phyloP scores from a whole-genome alignment of 352 stramenopile species.

The Phytophthora citrophthora region DNA sequence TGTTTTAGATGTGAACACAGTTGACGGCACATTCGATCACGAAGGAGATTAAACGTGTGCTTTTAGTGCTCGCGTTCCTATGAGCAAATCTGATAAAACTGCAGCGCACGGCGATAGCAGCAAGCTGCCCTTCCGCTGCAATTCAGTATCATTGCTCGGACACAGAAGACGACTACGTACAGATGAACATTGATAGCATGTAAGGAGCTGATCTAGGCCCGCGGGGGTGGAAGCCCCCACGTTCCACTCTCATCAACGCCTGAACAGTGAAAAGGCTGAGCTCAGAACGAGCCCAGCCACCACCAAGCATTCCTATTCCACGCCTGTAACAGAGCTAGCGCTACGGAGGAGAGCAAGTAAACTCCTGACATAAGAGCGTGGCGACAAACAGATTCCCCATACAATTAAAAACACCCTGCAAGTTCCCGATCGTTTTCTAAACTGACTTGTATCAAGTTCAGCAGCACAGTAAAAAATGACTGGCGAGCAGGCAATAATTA shows the following conservation, averaged over 20 bases:
- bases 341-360: constrained; percentile 74
- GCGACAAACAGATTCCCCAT: constrained; percentile 17
- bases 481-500: constrained; percentile 8
- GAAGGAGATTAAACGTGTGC: constrained; percentile 78
- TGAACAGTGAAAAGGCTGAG: constrained; percentile 56
- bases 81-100: constrained; percentile 87
- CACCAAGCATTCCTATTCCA: constrained; percentile 83
- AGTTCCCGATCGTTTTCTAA: constrained; percentile 16
- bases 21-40: constrained; percentile 89
- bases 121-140: constrained; percentile 51
- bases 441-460: constrained; percentile 13
- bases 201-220: constrained; percentile 85
- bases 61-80: constrained; percentile 87
- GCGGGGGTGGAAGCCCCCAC: constrained; percentile 31
- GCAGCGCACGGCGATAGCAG: constrained; percentile 50
- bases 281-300: constrained; percentile 73
- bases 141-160: constrained; percentile 81
- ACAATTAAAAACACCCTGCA: constrained; percentile 2
- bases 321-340: constrained; percentile 83
- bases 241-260: constrained; percentile 85
- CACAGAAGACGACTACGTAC: not conserved
- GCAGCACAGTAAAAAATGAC: constrained; percentile 23
- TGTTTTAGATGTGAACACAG: constrained; percentile 64
- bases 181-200: constrained; percentile 31
- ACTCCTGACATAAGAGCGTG: constrained; percentile 84